Percentiles rank a stretch among this genome's conserved stretches.
These are phyloP conservation scores for Eucalyptus curtisii DNA, from an alignment of 345 rosid genomes.

Conservation along the genomic window DNA sequence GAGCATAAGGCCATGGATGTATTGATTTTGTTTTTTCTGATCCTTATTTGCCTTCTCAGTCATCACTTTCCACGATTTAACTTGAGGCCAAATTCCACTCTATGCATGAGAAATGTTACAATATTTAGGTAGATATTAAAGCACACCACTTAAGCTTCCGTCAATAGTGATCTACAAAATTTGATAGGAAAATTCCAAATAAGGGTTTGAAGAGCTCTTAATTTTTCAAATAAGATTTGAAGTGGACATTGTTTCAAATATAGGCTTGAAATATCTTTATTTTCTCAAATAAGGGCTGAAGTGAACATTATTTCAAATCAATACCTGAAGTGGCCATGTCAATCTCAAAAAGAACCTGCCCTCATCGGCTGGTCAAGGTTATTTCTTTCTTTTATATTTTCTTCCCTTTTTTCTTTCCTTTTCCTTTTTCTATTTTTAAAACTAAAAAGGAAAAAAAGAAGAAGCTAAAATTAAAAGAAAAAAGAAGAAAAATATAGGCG, in stretches of 20 bases:
- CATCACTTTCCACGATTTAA: not conserved
- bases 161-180: not conserved
- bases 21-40: not conserved
- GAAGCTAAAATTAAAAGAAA: no score
- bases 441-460: no score
- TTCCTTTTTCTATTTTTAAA: no score
- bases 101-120: not conserved
- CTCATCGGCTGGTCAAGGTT: rapidly evolving
- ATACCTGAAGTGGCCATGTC: no score
- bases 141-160: not conserved
- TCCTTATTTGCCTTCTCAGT: not conserved
- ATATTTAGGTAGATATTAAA: not conserved
- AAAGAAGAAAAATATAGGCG: no score
- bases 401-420: no score
- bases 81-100: not conserved
- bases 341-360: rapidly evolving
- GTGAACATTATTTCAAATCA: rapidly evolving
- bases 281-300: rapidly evolving
- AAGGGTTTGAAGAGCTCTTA: no score
- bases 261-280: no score
- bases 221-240: no score
- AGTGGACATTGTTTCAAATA: no score
- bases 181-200: not conserved
- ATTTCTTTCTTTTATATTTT: no score
- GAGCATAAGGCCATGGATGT: not conserved